phyloP scores from a whole-genome alignment of 345 rosid species.

The Corchorus capsularis region DNA sequence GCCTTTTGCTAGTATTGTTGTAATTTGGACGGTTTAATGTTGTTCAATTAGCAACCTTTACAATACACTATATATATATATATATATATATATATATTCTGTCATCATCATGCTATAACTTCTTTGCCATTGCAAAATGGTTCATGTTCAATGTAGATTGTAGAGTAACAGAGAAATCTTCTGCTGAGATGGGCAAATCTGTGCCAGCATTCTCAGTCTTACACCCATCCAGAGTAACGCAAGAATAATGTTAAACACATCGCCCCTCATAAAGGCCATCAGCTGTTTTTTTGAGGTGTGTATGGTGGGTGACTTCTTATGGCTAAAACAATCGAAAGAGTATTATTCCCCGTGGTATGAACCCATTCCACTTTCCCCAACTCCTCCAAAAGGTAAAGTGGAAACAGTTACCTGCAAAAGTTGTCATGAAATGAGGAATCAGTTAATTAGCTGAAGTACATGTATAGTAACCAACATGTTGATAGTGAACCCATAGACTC shows the following conservation, averaged over 20 bases:
- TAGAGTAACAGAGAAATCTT: neutral
- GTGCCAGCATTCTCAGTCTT: conserved; percentile 28
- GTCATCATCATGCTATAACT: neutral
- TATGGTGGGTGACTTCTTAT: conserved; percentile 86
- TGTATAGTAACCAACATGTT: neutral
- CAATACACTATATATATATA: too few species aligned
- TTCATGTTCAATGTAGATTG: conserved; percentile 13
- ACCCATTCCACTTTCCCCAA: conserved; percentile 91
- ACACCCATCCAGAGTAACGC: conserved; percentile 54
- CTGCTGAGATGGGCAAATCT: neutral
- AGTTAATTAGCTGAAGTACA: neutral
- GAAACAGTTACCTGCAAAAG: conserved; percentile 55
- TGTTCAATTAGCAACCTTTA: too few species aligned
- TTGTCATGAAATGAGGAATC: conserved; percentile 3
- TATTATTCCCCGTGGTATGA: conserved; percentile 74
- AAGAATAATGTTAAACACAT: conserved; percentile 48
- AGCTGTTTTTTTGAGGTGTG: conserved; percentile 54
- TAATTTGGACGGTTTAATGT: too few species aligned
- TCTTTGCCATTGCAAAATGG: neutral
- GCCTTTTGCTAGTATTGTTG: too few species aligned
- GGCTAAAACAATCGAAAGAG: conserved; percentile 90
- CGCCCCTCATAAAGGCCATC: conserved; percentile 52
- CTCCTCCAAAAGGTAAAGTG: conserved; percentile 84
- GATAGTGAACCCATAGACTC: neutral
- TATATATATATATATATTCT: too few species aligned